phyloP scores from a whole-genome alignment of 495 filamentous ascomycete species.

The Trypethelium eluteriae region DNA sequence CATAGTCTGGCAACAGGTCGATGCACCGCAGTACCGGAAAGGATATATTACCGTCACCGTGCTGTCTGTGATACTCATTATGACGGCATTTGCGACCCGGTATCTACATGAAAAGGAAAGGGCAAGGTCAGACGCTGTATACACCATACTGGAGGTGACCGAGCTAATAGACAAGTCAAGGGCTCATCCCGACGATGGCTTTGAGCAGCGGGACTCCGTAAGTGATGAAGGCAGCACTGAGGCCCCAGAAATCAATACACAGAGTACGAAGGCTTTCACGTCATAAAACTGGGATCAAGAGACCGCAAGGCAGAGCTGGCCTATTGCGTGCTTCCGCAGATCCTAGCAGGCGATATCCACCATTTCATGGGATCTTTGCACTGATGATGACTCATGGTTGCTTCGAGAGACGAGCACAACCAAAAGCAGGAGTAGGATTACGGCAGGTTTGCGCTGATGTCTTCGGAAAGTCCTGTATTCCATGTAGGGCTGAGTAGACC shows the following conservation, averaged over 20 bases:
- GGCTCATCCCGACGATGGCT: background rate
- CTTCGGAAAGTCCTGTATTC: too few relatives aligned
- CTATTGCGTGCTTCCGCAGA: too few relatives aligned
- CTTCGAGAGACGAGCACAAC: too few relatives aligned
- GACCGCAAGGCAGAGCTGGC: too few relatives aligned
- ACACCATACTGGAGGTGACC: background rate
- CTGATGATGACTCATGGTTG: too few relatives aligned
- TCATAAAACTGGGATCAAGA: background rate
- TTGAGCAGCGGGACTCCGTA: background rate
- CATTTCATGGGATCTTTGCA: too few relatives aligned
- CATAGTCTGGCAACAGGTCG: conserved; percentile 43
- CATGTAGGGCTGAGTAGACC: too few relatives aligned
- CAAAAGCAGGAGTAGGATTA: too few relatives aligned
- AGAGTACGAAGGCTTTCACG: background rate
- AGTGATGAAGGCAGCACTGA: background rate
- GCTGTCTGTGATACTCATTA: conserved; percentile 33
- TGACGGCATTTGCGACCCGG: conserved; percentile 36
- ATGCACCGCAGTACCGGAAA: conserved; percentile 41
- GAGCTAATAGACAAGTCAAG: background rate
- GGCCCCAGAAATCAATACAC: background rate
- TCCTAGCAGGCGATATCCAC: too few relatives aligned
- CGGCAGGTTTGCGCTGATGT: too few relatives aligned
- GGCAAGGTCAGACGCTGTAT: background rate
- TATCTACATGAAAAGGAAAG: conserved; percentile 31
- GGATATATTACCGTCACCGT: conserved; percentile 40